phyloP scores from a whole-genome alignment of 331 rosid species.

The Malus hybrid region DNA sequence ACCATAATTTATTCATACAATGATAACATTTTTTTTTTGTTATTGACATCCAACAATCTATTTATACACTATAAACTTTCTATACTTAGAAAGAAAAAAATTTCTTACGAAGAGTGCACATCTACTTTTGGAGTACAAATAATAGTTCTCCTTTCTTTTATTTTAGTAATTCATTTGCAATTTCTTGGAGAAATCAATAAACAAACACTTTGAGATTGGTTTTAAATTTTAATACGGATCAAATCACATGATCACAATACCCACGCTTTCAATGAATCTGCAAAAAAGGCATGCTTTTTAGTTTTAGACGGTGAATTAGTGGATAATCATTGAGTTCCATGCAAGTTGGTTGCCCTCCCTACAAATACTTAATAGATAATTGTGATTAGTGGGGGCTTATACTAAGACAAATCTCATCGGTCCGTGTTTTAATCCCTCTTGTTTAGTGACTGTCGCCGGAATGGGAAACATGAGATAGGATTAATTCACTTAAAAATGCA shows the following conservation, averaged over 20 bases:
- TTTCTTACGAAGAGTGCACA: fast-evolving
- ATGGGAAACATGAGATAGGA: background rate
- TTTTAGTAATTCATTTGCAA: too few relatives aligned
- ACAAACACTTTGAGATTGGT: background rate
- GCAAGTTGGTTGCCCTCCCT: background rate
- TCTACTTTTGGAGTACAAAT: too few relatives aligned
- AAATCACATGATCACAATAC: background rate
- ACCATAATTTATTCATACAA: background rate
- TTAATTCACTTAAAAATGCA: background rate
- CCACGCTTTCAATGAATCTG: background rate
- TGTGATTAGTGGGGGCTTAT: conserved; percentile 8
- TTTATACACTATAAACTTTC: too few relatives aligned
- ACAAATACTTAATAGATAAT: background rate
- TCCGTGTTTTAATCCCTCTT: conserved; percentile 9
- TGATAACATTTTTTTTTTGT: background rate
- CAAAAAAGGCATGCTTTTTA: background rate
- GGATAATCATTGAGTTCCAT: conserved; percentile 6
- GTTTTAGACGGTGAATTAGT: background rate
- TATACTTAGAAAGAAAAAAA: too few relatives aligned
- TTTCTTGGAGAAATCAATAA: too few relatives aligned
- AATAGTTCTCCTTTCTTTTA: too few relatives aligned
- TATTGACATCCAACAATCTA: too few relatives aligned
- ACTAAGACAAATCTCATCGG: conserved; percentile 5
- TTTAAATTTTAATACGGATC: too few relatives aligned
- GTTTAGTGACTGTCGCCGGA: background rate